Evolutionary conservation across 305 asterid species (phyloP), one percentile per base, ranked within the genome.

Genomic region (Solanum aculeatissimum): DNA sequence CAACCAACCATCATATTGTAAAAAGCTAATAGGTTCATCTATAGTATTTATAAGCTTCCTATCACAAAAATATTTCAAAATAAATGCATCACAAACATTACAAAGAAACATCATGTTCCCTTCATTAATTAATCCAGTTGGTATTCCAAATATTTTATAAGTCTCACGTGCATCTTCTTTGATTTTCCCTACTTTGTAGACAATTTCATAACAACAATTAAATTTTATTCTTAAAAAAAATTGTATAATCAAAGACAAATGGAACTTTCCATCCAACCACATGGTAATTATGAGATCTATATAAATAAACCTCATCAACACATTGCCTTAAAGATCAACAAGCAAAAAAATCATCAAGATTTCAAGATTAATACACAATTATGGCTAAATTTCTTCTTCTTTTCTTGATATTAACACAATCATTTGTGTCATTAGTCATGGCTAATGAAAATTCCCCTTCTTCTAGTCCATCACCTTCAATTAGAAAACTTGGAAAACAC

Each of bases 401-500:
- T 42, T 84, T 62, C 63, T 83, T 91, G 60, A 84, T 91, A 35
- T 69, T 90, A 29, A 15, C 86, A 2, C 66, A 86, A 53, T 77
- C 88, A 40, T 57, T 87, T 14, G 18, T 85, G 43, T 72, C 87
- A 18, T 51, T 85, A 81, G 83, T 88, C 87, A 80, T 75, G 84
- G 88, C 32, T 58, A 58, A 88, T 32, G 69, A 84, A 7, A 53
- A 55, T 8, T 51, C 83, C 3, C 62, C 82, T 29, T 63, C 21
- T 68, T 23, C 84, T 82, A 83, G 80, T 60, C 74, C 84, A 79
- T 57, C 82, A 32, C 78, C 77, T 29, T 63, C 57, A 23, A 53
- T 77, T 3, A 82, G 92, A 51, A 92, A 83, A 60, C 70, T 87
- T 2, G 92, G 92, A 47, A 88, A 80, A 43, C 89, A 84, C 72